Conservation (phyloP, 2,329 filamentous ascomycete species). For the Trichoderma sp. region DNA sequence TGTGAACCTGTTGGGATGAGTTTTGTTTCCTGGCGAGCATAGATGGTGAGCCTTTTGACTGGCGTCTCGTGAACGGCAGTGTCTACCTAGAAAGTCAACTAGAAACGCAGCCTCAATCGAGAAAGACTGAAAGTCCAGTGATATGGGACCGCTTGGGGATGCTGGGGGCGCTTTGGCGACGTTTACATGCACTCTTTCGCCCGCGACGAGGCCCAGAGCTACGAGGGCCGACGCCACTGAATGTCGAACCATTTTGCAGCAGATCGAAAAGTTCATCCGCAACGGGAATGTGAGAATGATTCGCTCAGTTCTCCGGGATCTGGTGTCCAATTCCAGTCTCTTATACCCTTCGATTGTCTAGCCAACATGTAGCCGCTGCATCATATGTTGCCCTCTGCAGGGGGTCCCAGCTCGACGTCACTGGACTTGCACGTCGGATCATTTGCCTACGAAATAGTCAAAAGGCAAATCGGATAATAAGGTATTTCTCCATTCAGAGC, state of each 20-base stretch:
- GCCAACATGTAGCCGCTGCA: background rate
- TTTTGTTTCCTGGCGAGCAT: slow-evolving; percentile 9
- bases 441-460: background rate
- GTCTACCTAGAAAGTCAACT: slow-evolving; percentile 19
- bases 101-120: slow-evolving; percentile 25
- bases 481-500: too few species aligned
- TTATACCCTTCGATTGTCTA: background rate
- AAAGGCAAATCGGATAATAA: too few species aligned
- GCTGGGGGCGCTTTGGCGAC: slow-evolving; percentile 6
- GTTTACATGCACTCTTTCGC: slow-evolving; percentile 5
- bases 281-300: too few species aligned
- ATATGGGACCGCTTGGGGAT: slow-evolving; percentile 15
- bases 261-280: too few species aligned
- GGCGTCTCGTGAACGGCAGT: background rate
- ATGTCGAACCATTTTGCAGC: slow-evolving; percentile 1
- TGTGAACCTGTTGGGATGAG: slow-evolving; percentile 21
- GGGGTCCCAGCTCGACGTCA: background rate
- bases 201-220: background rate
- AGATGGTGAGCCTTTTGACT: background rate
- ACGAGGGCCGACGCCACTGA: background rate
- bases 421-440: background rate
- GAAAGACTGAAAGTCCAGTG: slow-evolving; percentile 24
- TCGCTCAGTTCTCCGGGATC: background rate
- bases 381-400: background rate
- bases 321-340: background rate